These are phyloP conservation scores for Gaultheria prostrata DNA, from an alignment of 148 eudicot genomes.

Conservation along the genomic window DNA sequence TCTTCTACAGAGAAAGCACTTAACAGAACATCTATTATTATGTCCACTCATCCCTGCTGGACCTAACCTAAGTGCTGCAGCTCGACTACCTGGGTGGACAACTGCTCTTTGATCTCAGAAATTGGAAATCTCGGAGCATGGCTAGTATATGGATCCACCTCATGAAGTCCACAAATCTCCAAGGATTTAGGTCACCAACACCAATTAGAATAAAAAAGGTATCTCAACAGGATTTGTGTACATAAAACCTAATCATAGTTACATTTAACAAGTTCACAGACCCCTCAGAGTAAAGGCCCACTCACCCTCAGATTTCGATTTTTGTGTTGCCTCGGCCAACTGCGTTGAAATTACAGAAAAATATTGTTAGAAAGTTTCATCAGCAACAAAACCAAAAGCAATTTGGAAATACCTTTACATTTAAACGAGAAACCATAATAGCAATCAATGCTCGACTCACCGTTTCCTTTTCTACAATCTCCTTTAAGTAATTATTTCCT, in stretches of 20 bases:
- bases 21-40: background rate
- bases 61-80: background rate
- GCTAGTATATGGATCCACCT: background rate
- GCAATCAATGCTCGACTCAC: slow-evolving; percentile 27
- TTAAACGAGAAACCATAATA: background rate
- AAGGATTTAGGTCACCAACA: background rate
- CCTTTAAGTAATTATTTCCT: slow-evolving; percentile 36
- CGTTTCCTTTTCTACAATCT: slow-evolving; percentile 37
- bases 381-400: slow-evolving; percentile 9
- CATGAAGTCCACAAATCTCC: background rate
- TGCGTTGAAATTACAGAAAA: slow-evolving; percentile 29
- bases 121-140: background rate
- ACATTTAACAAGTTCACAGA: background rate
- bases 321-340: slow-evolving; percentile 43
- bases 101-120: background rate
- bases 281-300: background rate
- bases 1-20: background rate
- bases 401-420: background rate
- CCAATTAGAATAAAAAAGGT: background rate
- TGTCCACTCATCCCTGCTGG: background rate
- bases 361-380: background rate
- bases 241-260: background rate
- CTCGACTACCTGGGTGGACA: background rate
- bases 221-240: background rate
- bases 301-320: slow-evolving; percentile 54